A percentile compares a stretch with the other conserved stretches of the same genome.
Evolutionary conservation across 2,329 filamentous ascomycete species (phyloP).

Genomic region (Trichoderma atrobrunneum): DNA sequence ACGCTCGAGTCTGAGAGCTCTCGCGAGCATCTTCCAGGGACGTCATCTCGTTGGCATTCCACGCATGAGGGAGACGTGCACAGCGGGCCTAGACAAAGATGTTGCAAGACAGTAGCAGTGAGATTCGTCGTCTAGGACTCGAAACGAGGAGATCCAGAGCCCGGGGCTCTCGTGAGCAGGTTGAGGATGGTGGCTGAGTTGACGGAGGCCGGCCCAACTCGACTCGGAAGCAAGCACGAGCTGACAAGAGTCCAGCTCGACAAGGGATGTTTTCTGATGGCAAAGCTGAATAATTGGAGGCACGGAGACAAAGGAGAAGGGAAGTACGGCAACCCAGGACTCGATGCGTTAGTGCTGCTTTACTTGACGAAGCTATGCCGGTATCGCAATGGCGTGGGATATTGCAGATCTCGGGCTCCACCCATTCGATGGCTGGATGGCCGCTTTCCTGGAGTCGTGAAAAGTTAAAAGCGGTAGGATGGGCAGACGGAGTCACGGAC

Average conservation of each 20-base stretch:
- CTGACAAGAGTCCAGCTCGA: neutral
- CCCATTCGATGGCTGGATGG: slow-evolving; percentile 15
- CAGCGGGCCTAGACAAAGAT: neutral
- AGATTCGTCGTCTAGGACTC: neutral
- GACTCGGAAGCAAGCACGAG: slow-evolving; percentile 2
- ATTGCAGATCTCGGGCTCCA: slow-evolving; percentile 19
- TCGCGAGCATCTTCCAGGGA: slow-evolving; percentile 31
- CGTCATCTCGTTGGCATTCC: slow-evolving; percentile 31
- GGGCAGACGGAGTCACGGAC: neutral
- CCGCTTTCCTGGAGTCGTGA: slow-evolving; percentile 11
- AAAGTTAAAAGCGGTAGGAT: neutral
- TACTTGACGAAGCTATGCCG: slow-evolving; percentile 20
- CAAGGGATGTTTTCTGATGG: neutral
- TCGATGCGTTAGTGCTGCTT: slow-evolving; percentile 14
- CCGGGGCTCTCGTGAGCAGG: neutral
- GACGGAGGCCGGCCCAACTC: neutral
- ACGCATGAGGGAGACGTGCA: slow-evolving; percentile 5
- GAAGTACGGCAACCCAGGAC: slow-evolving; percentile 8
- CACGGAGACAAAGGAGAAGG: slow-evolving; percentile 3
- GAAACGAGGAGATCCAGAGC: neutral
- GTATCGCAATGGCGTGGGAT: slow-evolving; percentile 19
- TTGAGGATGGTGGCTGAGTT: neutral
- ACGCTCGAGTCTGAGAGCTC: slow-evolving; percentile 31
- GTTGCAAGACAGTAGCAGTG: neutral
- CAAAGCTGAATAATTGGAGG: slow-evolving; percentile 1